A percentile compares a stretch with the other conserved stretches of the same genome.
Conservation (phyloP, 2,329 filamentous ascomycete genomes). For the Fusarium euwallaceae region DNA sequence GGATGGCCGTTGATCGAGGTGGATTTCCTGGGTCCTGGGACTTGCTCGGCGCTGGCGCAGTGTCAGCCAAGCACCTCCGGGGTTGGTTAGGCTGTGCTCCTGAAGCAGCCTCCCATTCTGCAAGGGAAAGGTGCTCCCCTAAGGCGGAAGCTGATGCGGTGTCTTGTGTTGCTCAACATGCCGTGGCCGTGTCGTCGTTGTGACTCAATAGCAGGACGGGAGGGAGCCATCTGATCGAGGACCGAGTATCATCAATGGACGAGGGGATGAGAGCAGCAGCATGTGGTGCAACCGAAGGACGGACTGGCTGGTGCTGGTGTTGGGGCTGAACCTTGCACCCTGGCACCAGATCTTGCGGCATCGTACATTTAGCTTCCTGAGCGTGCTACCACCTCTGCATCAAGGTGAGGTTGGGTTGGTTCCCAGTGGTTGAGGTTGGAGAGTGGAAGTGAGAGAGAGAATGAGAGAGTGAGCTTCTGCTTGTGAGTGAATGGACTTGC, state of each 20-base stretch:
- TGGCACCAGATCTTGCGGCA: slow-evolving; percentile 47
- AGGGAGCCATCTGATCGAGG: slow-evolving; percentile 30
- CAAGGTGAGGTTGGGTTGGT: slow-evolving; percentile 1
- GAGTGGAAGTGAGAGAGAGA: background rate
- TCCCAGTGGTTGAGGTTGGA: slow-evolving; percentile 3
- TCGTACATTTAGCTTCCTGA: slow-evolving; percentile 41
- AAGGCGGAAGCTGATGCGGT: slow-evolving; percentile 43
- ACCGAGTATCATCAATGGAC: slow-evolving; percentile 17
- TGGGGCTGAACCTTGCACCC: slow-evolving; percentile 41
- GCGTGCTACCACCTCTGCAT: slow-evolving; percentile 36
- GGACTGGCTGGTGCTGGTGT: slow-evolving; percentile 25
- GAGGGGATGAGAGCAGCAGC: slow-evolving; percentile 26
- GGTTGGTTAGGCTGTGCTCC: slow-evolving; percentile 20
- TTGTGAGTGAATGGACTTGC: background rate
- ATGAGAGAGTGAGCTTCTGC: background rate
- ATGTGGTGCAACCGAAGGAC: slow-evolving; percentile 32
- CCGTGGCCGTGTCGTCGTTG: slow-evolving; percentile 18
- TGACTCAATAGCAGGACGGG: slow-evolving; percentile 22
- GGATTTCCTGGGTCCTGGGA: slow-evolving; percentile 23
- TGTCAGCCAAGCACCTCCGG: slow-evolving; percentile 23
- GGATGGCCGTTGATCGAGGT: slow-evolving; percentile 8
- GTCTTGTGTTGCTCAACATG: slow-evolving; percentile 38
- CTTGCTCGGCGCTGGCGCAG: slow-evolving; percentile 27
- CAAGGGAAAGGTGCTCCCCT: slow-evolving; percentile 21
- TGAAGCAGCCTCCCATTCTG: slow-evolving; percentile 19